phyloP scores from a whole-genome alignment of 2,329 filamentous ascomycete species.

The Alternaria brassicae region DNA sequence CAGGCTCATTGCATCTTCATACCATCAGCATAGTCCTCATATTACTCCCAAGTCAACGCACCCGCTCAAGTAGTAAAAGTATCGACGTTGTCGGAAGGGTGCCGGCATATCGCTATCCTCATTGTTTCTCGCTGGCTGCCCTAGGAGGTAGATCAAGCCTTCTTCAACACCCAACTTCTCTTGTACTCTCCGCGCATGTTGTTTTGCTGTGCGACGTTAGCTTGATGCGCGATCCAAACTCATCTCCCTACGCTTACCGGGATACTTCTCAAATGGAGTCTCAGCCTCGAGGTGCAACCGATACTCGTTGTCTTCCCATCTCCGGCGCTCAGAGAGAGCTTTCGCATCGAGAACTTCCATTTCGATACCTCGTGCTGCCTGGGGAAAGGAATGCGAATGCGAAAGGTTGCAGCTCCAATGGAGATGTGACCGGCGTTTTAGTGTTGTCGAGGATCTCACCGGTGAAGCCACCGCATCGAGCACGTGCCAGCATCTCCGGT shows the following conservation, averaged over 20 bases:
- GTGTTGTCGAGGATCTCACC: slow-evolving; percentile 17
- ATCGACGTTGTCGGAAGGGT: slow-evolving; percentile 65
- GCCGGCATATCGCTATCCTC: slow-evolving; percentile 66
- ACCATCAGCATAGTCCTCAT: slow-evolving; percentile 17
- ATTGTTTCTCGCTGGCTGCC: slow-evolving; percentile 57
- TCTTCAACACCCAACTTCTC: slow-evolving; percentile 42
- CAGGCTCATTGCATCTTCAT: slow-evolving; percentile 55
- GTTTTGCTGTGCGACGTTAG: slow-evolving; percentile 43
- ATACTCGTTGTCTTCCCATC: slow-evolving; percentile 40
- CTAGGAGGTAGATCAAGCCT: slow-evolving; percentile 64
- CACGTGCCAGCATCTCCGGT: slow-evolving; percentile 15
- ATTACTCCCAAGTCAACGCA: slow-evolving; percentile 25
- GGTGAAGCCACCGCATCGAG: slow-evolving; percentile 18
- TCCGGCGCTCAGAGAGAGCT: slow-evolving; percentile 38
- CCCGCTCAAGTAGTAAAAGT: slow-evolving; percentile 68
- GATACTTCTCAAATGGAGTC: slow-evolving; percentile 49
- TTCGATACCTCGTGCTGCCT: slow-evolving; percentile 19
- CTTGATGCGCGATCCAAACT: neutral
- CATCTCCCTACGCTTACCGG: slow-evolving; percentile 34
- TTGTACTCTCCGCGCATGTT: slow-evolving; percentile 50
- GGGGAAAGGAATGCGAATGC: slow-evolving; percentile 18
- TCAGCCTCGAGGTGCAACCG: slow-evolving; percentile 47
- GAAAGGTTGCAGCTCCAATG: slow-evolving; percentile 12
- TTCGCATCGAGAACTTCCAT: slow-evolving; percentile 39
- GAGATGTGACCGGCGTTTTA: slow-evolving; percentile 20